Conservation (phyloP, 208 protist species). For the Crithidia acanthocephali region DNA sequence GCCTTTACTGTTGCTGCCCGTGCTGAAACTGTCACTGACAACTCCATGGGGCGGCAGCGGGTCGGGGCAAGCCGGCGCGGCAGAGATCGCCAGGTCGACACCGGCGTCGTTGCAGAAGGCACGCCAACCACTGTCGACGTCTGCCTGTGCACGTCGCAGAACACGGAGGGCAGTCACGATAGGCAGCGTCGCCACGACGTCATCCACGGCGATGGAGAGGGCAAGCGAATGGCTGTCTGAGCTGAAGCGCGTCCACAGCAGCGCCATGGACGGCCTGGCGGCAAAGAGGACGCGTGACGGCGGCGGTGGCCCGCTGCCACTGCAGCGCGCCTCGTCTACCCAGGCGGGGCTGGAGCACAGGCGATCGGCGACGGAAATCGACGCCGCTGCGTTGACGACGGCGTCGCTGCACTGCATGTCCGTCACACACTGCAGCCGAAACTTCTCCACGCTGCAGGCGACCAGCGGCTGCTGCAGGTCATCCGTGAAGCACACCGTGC, state of each 20-base stretch:
- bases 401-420: constrained; percentile 16
- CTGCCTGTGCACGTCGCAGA: not conserved
- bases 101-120: constrained; percentile 27
- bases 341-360: not conserved
- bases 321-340: too few relatives aligned
- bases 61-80: not conserved
- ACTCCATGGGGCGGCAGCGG: not conserved
- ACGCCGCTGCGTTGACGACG: constrained; percentile 15
- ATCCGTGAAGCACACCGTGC: constrained; percentile 13
- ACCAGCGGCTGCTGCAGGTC: constrained; percentile 13
- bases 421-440: constrained; percentile 5
- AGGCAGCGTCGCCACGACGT: constrained; percentile 25
- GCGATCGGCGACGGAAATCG: constrained; percentile 14
- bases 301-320: too few relatives aligned
- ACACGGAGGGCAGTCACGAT: constrained; percentile 12
- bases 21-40: not conserved
- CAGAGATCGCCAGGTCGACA: constrained; percentile 15
- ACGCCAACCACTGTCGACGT: not conserved
- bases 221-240: constrained; percentile 21
- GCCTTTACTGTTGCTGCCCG: too few relatives aligned
- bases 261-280: constrained; percentile 9
- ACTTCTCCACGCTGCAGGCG: constrained; percentile 5
- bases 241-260: constrained; percentile 24
- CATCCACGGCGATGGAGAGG: constrained; percentile 14
- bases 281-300: constrained; percentile 25